Conservation (phyloP, 257 asterid species). For the Salvia splendens region DNA sequence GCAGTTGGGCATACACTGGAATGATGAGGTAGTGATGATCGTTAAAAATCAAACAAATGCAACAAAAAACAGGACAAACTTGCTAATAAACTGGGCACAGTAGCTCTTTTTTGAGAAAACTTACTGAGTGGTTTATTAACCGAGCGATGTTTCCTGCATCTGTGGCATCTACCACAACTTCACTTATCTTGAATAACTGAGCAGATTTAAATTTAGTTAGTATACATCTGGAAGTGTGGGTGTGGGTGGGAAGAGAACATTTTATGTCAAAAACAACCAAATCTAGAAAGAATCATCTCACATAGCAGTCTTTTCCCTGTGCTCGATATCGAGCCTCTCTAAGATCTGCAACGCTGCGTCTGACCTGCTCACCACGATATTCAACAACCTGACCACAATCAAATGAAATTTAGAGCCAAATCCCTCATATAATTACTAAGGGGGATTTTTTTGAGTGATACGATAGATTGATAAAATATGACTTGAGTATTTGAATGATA, state of each 20-base stretch:
- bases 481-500: too few relatives aligned
- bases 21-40: neutral
- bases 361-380: slow-evolving; percentile 97
- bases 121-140: slow-evolving; percentile 91
- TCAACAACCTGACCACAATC: slow-evolving; percentile 73
- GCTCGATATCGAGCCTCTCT: slow-evolving; percentile 86
- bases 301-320: slow-evolving; percentile 95
- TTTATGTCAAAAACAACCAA: neutral
- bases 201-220: slow-evolving; percentile 6
- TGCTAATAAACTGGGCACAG: neutral
- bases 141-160: slow-evolving; percentile 98
- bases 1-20: slow-evolving; percentile 98
- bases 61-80: neutral
- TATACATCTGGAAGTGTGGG: neutral
- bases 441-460: too few relatives aligned
- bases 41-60: neutral
- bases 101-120: slow-evolving; percentile 13
- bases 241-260: neutral
- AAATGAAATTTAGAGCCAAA: slow-evolving; percentile 17
- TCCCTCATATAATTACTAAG: neutral
- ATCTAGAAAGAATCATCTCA: slow-evolving; percentile 37
- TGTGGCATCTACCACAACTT: slow-evolving; percentile 96
- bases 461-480: too few relatives aligned
- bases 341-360: slow-evolving; percentile 92
- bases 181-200: slow-evolving; percentile 96